These are phyloP conservation scores for Oemleria cerasiformis DNA, from an alignment of 306 rosid genomes.

Conservation along the genomic window DNA sequence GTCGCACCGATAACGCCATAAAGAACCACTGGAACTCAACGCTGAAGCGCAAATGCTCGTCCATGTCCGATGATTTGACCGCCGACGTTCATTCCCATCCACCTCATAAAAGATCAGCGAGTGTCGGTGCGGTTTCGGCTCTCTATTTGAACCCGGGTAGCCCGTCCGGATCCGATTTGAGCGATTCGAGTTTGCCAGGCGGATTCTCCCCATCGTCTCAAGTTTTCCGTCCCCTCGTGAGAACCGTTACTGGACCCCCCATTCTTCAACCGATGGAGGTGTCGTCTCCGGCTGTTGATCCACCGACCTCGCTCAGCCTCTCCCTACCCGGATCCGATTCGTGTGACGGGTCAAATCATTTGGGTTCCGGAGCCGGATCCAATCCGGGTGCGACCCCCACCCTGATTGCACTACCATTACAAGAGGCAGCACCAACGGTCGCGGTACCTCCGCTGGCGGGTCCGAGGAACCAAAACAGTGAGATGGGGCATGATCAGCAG, in stretches of 20 bases:
- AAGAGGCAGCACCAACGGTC: neutral
- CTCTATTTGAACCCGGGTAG: slow-evolving; percentile 47
- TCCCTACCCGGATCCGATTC: slow-evolving; percentile 64
- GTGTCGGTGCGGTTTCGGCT: slow-evolving; percentile 49
- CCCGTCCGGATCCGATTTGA: slow-evolving; percentile 70
- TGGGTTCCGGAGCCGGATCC: slow-evolving; percentile 9
- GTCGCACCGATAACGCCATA: slow-evolving; percentile 88
- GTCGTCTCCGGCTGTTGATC: slow-evolving; percentile 42
- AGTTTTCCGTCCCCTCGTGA: slow-evolving; percentile 20
- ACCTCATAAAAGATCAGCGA: slow-evolving; percentile 66
- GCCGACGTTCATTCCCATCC: slow-evolving; percentile 30
- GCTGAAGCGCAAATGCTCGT: slow-evolving; percentile 69
- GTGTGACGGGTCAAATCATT: slow-evolving; percentile 16
- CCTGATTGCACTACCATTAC: slow-evolving; percentile 1
- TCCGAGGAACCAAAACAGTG: neutral
- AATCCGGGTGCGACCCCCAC: slow-evolving; percentile 3
- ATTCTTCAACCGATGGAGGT: slow-evolving; percentile 25
- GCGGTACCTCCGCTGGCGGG: neutral
- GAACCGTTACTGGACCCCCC: slow-evolving; percentile 13
- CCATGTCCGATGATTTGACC: slow-evolving; percentile 31
- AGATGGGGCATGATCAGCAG: slow-evolving; percentile 38
- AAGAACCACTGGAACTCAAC: slow-evolving; percentile 94
- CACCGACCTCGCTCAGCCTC: slow-evolving; percentile 59
- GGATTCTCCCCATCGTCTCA: slow-evolving; percentile 21
- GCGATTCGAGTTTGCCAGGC: slow-evolving; percentile 57